Evolutionary conservation across 148 eudicot genomes (phyloP).

Genomic region (Simmondsia chinensis): DNA sequence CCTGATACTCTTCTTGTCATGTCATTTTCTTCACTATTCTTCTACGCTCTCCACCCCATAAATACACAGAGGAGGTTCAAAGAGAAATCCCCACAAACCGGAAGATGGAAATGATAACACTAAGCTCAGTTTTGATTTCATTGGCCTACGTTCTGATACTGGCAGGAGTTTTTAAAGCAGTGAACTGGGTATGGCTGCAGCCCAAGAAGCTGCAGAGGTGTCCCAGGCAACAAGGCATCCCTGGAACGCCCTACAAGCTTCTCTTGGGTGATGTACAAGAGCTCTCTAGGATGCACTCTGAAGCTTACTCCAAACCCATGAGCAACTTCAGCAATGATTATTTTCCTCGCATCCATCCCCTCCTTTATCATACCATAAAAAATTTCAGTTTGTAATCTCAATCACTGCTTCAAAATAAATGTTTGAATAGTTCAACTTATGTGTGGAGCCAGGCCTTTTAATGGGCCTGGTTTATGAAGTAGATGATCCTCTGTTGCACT

Average conservation of each 20-base stretch:
- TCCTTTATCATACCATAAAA: constrained; percentile 1
- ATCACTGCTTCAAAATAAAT: no score
- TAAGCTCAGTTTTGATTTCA: no score
- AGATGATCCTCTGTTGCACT: no score
- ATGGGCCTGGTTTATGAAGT: no score
- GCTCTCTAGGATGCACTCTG: neutral
- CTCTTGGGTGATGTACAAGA: constrained; percentile 19
- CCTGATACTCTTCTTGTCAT: no score
- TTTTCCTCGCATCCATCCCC: constrained; percentile 12
- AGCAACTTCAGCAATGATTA: constrained; percentile 19
- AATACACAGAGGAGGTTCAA: no score
- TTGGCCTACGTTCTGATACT: neutral
- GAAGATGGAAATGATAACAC: no score
- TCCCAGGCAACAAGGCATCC: constrained; percentile 14
- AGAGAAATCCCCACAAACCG: no score
- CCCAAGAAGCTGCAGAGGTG: constrained; percentile 14
- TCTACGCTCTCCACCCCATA: no score
- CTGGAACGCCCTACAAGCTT: constrained; percentile 13
- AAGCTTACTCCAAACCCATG: constrained; percentile 13
- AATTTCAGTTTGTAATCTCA: neutral
- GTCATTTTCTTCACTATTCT: no score
- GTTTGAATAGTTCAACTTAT: no score
- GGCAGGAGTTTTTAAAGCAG: constrained; percentile 4
- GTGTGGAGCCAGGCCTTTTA: no score
- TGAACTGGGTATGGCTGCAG: constrained; percentile 19